Evolutionary conservation across 352 stramenopile genomes (phyloP), one percentile per base, ranked within the genome.

Genomic region (Phytopythium sindhum): DNA sequence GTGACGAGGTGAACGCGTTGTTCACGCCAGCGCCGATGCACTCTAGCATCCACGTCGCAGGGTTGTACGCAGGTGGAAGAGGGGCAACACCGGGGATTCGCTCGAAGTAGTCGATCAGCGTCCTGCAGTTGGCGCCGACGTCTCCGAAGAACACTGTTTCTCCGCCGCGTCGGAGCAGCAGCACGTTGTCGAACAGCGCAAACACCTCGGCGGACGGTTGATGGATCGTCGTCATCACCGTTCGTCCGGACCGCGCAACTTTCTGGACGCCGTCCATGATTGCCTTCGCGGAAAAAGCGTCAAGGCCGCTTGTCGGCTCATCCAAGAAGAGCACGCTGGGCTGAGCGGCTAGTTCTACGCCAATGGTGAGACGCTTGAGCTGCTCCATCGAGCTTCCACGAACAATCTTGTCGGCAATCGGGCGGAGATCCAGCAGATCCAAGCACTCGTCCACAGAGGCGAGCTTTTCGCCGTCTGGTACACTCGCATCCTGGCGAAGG

Each of bases 1-100:
- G 19, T 3, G 37, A n/a, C 0, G 47, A 21, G 29, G 29, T 19
- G 12, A 39, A 15, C 11, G 47, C 42, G 48, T 61, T 55, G 33
- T 64, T 72, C 21, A 77, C 68, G 17, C 77, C 85, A 3, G 76
- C 79, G 14, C 79, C 77, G 44, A 86, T 86, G 21, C 69, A 75
- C 11, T 87, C 79, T 0, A 97, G 67, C 87, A 97, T 96, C 87
- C 88, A 97, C 9, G 87, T 95, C 19, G 87, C 87, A 28, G 90
- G 90, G 28, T 78, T 80, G 12, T 61, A 62, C 48, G 67, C 65
- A 28, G 50, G 57, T 33, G 77, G 75, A 53, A 73, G 65, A 4
- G 77, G 70, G 60, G 62, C 2, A 9, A 78, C 64, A 17, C 66
- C 68, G 9, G 70, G 73, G 35, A 87, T 72, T 8, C 65, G 58